Conservation (phyloP, 768 basidiomycete species). For the Lentinula raphanica region DNA sequence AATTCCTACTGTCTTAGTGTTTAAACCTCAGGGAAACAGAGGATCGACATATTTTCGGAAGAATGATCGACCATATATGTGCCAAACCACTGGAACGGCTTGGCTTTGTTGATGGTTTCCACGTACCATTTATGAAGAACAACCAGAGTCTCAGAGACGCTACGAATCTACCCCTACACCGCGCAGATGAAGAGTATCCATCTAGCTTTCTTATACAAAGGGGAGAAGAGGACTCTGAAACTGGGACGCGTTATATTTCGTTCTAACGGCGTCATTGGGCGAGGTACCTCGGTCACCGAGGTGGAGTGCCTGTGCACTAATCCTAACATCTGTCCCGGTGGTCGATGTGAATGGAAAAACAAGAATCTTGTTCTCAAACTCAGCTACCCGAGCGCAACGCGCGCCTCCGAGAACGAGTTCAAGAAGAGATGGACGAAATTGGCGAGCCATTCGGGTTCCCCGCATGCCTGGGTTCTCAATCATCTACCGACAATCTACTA, state of each 20-base stretch:
- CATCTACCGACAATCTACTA: background rate
- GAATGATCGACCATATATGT: background rate
- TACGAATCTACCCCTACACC: no score
- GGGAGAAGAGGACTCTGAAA: no score
- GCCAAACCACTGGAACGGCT: background rate
- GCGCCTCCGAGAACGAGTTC: background rate
- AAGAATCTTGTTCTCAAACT: background rate
- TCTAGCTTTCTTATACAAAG: no score
- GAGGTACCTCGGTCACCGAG: no score
- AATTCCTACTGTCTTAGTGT: background rate
- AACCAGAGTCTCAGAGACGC: no score
- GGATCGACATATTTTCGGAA: background rate
- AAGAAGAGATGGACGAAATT: background rate
- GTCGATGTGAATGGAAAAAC: background rate
- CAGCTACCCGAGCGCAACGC: background rate
- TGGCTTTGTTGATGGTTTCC: background rate
- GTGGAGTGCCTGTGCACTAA: background rate
- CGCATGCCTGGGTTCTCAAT: background rate
- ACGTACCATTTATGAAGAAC: no score
- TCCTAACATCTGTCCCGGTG: background rate
- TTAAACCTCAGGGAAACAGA: background rate
- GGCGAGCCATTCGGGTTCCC: background rate
- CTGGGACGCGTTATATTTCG: no score
- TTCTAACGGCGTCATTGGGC: no score
- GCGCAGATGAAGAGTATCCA: no score